A percentile compares a stretch with the other conserved stretches of the same genome.
These are phyloP conservation scores for Penicillium sp. DNA, from an alignment of 2,329 filamentous ascomycete species.

Conservation along the genomic window DNA sequence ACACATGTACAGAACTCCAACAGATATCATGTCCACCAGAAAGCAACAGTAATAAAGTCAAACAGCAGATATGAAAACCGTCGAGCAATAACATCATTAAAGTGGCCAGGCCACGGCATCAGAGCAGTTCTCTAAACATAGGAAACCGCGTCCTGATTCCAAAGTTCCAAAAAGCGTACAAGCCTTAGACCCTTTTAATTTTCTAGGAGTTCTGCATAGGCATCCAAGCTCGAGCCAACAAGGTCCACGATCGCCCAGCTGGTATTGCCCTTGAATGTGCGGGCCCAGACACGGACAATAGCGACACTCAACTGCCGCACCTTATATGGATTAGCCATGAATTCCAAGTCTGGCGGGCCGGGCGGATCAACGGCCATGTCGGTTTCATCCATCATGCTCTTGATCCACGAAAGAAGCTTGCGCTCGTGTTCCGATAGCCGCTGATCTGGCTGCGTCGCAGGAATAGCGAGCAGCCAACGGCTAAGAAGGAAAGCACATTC, in stretches of 20 bases:
- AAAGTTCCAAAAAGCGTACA: neutral
- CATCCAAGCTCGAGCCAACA: slow-evolving; percentile 48
- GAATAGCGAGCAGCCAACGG: slow-evolving; percentile 49
- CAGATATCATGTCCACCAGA: slow-evolving; percentile 25
- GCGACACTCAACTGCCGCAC: slow-evolving; percentile 49
- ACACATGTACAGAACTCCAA: slow-evolving; percentile 21
- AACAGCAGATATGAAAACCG: neutral
- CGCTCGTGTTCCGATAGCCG: slow-evolving; percentile 48
- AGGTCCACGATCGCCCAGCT: slow-evolving; percentile 52
- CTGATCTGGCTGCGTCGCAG: slow-evolving; percentile 44
- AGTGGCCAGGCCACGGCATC: slow-evolving; percentile 6
- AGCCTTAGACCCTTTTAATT: slow-evolving; percentile 1
- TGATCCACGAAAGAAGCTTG: slow-evolving; percentile 50
- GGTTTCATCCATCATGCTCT: slow-evolving; percentile 52
- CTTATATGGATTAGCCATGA: slow-evolving; percentile 45
- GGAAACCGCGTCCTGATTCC: neutral
- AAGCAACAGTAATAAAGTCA: slow-evolving; percentile 8
- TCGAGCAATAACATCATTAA: slow-evolving; percentile 18
- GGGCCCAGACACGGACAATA: slow-evolving; percentile 50
- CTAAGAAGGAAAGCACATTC: slow-evolving; percentile 54
- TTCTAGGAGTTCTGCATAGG: slow-evolving; percentile 49
- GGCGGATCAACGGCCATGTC: slow-evolving; percentile 46
- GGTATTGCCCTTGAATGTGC: slow-evolving; percentile 50
- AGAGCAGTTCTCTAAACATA: neutral
- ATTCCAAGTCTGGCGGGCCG: slow-evolving; percentile 42